Conservation (phyloP, 148 eudicot species). For the Camellia granthamiana region DNA sequence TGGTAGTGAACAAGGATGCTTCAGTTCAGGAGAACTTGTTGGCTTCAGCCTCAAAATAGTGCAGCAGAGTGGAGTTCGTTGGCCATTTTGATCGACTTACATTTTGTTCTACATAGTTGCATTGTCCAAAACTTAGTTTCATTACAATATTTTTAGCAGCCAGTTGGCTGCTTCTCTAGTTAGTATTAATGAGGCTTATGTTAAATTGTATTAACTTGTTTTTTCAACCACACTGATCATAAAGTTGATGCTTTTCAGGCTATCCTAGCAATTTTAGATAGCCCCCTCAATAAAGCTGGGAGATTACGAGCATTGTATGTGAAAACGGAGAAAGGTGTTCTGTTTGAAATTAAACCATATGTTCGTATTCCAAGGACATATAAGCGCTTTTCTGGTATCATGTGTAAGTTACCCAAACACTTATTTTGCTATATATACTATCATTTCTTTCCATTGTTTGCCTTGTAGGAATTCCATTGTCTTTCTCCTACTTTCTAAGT, state of each 20-base stretch:
- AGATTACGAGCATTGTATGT: slow-evolving; percentile 80
- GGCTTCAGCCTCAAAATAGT: no score
- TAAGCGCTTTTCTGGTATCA: slow-evolving; percentile 86
- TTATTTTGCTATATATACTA: background rate
- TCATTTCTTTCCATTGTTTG: background rate
- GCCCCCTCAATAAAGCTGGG: slow-evolving; percentile 86
- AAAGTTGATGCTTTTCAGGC: slow-evolving; percentile 41
- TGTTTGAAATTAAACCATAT: slow-evolving; percentile 84
- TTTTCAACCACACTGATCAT: background rate
- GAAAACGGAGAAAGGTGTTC: slow-evolving; percentile 78
- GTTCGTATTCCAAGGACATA: slow-evolving; percentile 95
- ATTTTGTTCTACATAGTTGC: background rate
- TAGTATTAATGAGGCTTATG: background rate
- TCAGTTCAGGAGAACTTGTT: no score
- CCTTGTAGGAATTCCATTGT: background rate
- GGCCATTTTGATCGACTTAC: no score
- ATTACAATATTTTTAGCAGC: background rate
- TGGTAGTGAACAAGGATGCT: no score
- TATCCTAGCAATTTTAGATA: slow-evolving; percentile 77
- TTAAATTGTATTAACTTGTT: slow-evolving; percentile 2
- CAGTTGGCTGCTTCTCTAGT: background rate
- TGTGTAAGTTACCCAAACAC: slow-evolving; percentile 62
- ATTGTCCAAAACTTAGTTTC: background rate
- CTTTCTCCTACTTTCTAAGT: background rate
- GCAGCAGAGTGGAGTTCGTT: background rate